phyloP scores from a whole-genome alignment of 2,329 filamentous ascomycete species.

The Trichoderma atroviride region DNA sequence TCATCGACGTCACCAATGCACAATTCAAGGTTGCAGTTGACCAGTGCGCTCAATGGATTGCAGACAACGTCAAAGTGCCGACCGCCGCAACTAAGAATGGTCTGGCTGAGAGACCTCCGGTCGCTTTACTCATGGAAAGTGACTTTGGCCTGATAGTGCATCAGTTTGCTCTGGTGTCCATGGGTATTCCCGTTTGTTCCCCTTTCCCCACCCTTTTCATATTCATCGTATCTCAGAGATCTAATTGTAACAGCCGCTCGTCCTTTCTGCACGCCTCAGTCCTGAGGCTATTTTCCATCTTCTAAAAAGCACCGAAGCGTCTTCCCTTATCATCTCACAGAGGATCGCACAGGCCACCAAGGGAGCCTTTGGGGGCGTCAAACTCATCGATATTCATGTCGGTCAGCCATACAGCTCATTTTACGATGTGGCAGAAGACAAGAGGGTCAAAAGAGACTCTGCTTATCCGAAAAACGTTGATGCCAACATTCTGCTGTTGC shows the following conservation, averaged over 20 bases:
- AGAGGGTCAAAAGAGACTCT: not conserved
- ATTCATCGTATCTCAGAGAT: not conserved
- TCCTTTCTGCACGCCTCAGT: slow-evolving; percentile 31
- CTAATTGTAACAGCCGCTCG: slow-evolving; percentile 24
- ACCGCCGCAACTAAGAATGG: slow-evolving; percentile 12
- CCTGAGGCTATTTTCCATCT: slow-evolving; percentile 30
- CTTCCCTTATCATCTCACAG: slow-evolving; percentile 31
- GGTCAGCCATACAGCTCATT: not conserved
- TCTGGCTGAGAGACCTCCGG: slow-evolving; percentile 28
- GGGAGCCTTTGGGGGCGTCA: slow-evolving; percentile 23
- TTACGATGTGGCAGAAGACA: not conserved
- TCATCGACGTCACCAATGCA: slow-evolving; percentile 30
- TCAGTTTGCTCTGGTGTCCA: slow-evolving; percentile 32
- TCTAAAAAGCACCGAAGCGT: slow-evolving; percentile 27
- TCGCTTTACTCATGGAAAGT: slow-evolving; percentile 38
- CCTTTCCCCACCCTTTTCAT: not conserved
- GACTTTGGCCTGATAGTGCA: slow-evolving; percentile 37
- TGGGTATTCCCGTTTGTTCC: slow-evolving; percentile 32
- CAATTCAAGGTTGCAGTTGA: slow-evolving; percentile 31
- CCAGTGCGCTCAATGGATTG: slow-evolving; percentile 30
- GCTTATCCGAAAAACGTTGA: slow-evolving; percentile 19
- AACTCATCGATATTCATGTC: slow-evolving; percentile 19
- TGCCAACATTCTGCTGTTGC: slow-evolving; percentile 26
- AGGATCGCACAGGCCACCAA: slow-evolving; percentile 11
- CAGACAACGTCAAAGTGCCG: slow-evolving; percentile 24